phyloP scores from a whole-genome alignment of 805 yeast species.

The Wickerhamomyces silvicola region DNA sequence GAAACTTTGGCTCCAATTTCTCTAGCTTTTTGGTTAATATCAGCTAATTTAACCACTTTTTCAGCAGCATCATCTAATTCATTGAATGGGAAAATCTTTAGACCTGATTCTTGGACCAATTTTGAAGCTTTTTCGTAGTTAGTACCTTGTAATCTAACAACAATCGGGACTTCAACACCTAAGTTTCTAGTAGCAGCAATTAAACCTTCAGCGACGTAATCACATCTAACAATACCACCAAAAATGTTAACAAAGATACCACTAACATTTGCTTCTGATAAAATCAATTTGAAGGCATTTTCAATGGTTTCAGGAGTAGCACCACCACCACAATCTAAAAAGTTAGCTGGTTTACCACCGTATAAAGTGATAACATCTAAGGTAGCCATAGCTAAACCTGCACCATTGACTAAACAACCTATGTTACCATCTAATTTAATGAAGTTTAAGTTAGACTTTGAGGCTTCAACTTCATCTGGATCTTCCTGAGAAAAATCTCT shows the following conservation, averaged over 20 bases:
- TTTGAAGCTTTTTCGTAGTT: conserved; percentile 85
- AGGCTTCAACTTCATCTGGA: conserved; percentile 92
- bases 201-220: conserved; percentile 95
- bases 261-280: conserved; percentile 81
- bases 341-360: conserved; percentile 99
- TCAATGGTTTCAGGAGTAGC: conserved; percentile 98
- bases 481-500: conserved; percentile 98
- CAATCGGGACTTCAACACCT: conserved; percentile 87
- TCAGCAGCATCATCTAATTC: conserved; percentile 97
- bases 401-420: conserved; percentile 99
- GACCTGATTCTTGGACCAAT: conserved; percentile 80
- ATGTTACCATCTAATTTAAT: conserved; percentile 98
- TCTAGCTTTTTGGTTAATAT: conserved; percentile 40
- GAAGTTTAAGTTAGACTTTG: conserved; percentile 85
- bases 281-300: conserved; percentile 89
- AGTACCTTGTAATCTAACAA: conserved; percentile 98
- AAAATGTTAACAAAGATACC: conserved; percentile 97
- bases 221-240: conserved; percentile 99
- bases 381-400: conserved; percentile 99
- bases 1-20: conserved; percentile 43
- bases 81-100: conserved; percentile 84
- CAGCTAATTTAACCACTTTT: conserved; percentile 76
- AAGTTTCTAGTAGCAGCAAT: conserved; percentile 91
- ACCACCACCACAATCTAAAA: conserved; percentile 99
- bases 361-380: conserved; percentile 98